Evolutionary conservation across 257 asterid species (phyloP).

Genomic region (Gardenia jasminoides): DNA sequence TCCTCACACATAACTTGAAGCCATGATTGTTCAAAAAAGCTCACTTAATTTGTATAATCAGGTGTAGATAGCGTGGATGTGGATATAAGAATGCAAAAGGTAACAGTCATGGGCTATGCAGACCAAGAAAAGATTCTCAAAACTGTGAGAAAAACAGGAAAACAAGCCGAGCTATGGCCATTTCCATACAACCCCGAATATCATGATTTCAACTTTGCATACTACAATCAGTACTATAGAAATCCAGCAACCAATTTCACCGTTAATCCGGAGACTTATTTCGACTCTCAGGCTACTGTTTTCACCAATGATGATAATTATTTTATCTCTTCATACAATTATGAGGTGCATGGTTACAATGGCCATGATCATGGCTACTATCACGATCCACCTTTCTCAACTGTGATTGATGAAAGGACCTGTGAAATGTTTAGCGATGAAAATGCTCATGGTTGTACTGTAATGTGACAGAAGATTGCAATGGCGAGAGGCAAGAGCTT

Average conservation of each 20-base stretch:
- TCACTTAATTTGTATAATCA: constrained; percentile 8
- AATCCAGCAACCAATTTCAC: constrained; percentile 16
- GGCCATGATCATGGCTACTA: constrained; percentile 62
- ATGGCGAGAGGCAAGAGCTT: too few species aligned
- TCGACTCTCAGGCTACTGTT: background rate
- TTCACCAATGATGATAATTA: background rate
- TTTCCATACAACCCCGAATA: constrained; percentile 66
- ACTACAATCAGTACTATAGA: constrained; percentile 35
- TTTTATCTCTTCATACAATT: constrained; percentile 48
- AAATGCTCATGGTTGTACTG: constrained; percentile 61
- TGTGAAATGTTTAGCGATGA: constrained; percentile 67
- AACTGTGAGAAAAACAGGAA: constrained; percentile 55
- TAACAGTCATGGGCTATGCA: constrained; percentile 64
- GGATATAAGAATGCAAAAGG: constrained; percentile 70
- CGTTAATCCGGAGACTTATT: background rate
- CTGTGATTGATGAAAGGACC: constrained; percentile 31
- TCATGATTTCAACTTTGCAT: constrained; percentile 42
- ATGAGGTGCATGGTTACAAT: constrained; percentile 53
- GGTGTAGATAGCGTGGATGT: constrained; percentile 63
- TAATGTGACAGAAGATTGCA: constrained; percentile 41
- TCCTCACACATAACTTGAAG: background rate
- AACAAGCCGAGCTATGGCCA: constrained; percentile 73
- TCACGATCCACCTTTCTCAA: constrained; percentile 45
- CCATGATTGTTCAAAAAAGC: background rate
- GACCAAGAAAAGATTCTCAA: constrained; percentile 58